Evolutionary conservation across 192 early-diverging fungal genomes (phyloP).

Genomic region (Chytriomyces hyalinus): DNA sequence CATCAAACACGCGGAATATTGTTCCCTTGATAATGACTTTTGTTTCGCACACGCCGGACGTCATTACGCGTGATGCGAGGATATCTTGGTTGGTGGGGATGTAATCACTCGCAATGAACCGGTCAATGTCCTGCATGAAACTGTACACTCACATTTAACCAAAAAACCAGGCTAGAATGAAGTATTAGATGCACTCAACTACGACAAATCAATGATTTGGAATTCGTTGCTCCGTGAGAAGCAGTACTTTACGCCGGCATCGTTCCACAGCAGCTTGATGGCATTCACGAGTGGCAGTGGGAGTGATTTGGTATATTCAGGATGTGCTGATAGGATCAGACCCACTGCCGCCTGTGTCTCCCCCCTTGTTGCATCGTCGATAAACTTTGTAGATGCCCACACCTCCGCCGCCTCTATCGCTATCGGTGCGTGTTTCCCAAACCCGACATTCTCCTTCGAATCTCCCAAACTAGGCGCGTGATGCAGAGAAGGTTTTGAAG

Average conservation of each 20-base stretch:
- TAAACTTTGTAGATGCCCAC: slow-evolving; percentile 74
- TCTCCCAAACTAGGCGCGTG: neutral
- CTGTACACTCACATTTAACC: neutral
- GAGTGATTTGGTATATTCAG: slow-evolving; percentile 79
- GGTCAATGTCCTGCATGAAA: slow-evolving; percentile 27
- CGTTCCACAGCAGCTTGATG: slow-evolving; percentile 83
- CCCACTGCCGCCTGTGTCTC: slow-evolving; percentile 3
- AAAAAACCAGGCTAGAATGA: neutral
- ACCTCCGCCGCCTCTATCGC: neutral
- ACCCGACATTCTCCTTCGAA: slow-evolving; percentile 2
- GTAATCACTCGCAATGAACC: slow-evolving; percentile 2
- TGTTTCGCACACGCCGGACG: slow-evolving; percentile 23
- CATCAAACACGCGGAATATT: slow-evolving; percentile 76
- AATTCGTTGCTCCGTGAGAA: slow-evolving; percentile 86
- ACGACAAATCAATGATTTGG: slow-evolving; percentile 90
- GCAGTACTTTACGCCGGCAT: slow-evolving; percentile 80
- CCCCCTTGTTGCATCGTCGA: neutral
- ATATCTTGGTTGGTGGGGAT: slow-evolving; percentile 30
- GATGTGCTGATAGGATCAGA: neutral
- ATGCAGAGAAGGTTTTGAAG: neutral
- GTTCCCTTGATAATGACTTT: slow-evolving; percentile 21
- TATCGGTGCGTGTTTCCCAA: neutral
- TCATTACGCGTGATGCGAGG: slow-evolving; percentile 23
- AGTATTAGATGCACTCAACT: slow-evolving; percentile 32
- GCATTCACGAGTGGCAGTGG: slow-evolving; percentile 79